Evolutionary conservation across 139 green algal genomes (phyloP).

Genomic region (Edaphochlamys debaryana): DNA sequence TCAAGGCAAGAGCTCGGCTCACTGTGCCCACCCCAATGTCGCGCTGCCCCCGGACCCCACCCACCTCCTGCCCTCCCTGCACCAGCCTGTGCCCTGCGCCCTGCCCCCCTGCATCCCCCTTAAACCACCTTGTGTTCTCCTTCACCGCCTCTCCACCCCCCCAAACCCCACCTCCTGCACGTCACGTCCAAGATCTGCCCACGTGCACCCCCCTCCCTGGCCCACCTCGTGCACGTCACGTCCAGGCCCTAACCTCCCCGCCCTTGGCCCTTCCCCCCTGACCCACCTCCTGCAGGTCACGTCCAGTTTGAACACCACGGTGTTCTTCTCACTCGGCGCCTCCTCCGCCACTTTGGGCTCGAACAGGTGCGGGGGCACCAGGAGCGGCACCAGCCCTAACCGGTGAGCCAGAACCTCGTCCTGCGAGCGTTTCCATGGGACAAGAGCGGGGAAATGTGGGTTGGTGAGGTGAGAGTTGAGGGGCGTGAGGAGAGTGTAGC

Average conservation of each 20-base stretch:
- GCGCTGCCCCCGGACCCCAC: no score
- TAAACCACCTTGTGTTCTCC: no score
- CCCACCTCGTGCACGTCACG: constrained; percentile 51
- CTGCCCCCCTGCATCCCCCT: no score
- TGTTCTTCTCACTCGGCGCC: constrained; percentile 73
- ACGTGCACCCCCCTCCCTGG: not conserved
- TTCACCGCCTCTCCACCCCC: not conserved
- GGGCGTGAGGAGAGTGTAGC: not conserved
- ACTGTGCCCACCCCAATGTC: no score
- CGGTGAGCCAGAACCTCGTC: constrained; percentile 95
- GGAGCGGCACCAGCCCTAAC: constrained; percentile 92
- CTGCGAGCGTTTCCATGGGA: constrained; percentile 50
- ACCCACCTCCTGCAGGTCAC: constrained; percentile 50
- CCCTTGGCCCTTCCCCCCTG: no score
- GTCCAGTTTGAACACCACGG: constrained; percentile 75
- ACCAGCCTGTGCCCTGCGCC: no score
- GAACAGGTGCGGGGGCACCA: constrained; percentile 84
- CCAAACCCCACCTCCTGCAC: not conserved
- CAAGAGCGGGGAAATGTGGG: not conserved
- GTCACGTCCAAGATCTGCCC: no score
- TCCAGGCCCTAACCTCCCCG: constrained; percentile 40
- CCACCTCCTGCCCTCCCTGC: no score
- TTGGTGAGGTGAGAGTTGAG: constrained; percentile 3
- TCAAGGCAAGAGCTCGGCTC: no score
- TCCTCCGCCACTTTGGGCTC: constrained; percentile 71